phyloP scores from a whole-genome alignment of 345 rosid species.

The Cardamine resedifolia region DNA sequence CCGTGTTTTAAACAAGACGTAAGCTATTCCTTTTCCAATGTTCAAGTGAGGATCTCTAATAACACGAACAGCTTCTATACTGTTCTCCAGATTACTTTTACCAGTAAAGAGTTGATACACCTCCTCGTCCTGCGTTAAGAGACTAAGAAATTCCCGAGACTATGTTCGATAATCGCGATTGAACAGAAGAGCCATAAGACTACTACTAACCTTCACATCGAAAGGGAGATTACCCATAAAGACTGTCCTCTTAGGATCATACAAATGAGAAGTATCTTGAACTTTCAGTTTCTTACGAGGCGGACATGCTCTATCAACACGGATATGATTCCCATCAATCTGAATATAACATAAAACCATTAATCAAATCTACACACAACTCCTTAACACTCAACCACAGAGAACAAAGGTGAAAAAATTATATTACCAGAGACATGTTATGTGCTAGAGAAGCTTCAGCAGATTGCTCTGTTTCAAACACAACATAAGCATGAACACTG shows the following conservation, averaged over 20 bases:
- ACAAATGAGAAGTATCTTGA: constrained; percentile 48
- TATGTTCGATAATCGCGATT: neutral
- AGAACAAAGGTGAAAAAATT: neutral
- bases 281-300: constrained; percentile 91
- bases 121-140: constrained; percentile 74
- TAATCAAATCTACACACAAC: neutral
- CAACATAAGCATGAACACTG: constrained; percentile 94
- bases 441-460: constrained; percentile 77
- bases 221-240: constrained; percentile 95
- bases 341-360: constrained; percentile 29
- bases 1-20: constrained; percentile 81
- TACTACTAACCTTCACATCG: constrained; percentile 76
- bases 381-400: neutral
- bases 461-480: constrained; percentile 75
- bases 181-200: neutral
- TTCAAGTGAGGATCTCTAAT: constrained; percentile 80
- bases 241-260: constrained; percentile 82
- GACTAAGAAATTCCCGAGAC: neutral
- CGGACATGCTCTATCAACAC: constrained; percentile 96
- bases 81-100: constrained; percentile 55
- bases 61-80: constrained; percentile 89
- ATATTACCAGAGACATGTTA: constrained; percentile 87
- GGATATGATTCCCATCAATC: constrained; percentile 90
- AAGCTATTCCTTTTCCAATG: constrained; percentile 94
- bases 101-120: constrained; percentile 74